Base-by-base conservation (phyloP, 108 stramenopile species). In the Cyclotella baltica region DNA sequence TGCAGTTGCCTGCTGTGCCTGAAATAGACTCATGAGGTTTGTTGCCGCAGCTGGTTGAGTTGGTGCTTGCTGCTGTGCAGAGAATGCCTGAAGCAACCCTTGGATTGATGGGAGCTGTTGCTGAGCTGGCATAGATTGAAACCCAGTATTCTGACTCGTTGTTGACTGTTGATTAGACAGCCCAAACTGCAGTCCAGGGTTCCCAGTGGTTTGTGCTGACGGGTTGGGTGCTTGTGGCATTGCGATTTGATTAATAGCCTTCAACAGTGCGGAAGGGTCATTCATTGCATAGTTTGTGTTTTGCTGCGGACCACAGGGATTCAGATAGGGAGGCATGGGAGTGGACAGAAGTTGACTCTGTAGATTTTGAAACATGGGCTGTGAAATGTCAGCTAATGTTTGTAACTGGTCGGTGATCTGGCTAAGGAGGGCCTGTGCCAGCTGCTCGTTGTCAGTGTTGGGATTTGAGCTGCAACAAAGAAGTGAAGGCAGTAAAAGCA, bases 401-500 rank as follows among this genome's bases (percentile, higher is more conserved):
- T 65, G 62, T 36, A 74, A 38, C 51, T 65, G 63, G 13, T 35
- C 35, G 15, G 73, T 53, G 28, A 74, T 74, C 53, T 74, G 73
- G 28, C 47, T 30, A 25, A 74, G 50, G 18, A 74, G 61, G 29
- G 63, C 51, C 46, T 64, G 63, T 33, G 62, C 73, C 23, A 64
- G 23, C 36, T 74, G 31, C 20, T 74, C 63, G 25, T 74, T 74
- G 13, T 53, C 27, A 43, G 15, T 33, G 36, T 27, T n/a, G 8
- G n/a, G 4, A 66, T n/a, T 25, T 16, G 40, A 66, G 25, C 31
- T 34, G 62, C 16, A 36, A 16, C 33, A 36, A 15, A 27, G 3
- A 35, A 2, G 31, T 62, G 15, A n/a, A n/a, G n/a, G n/a, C n/a
- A n/a, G 11, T 4, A n/a, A n/a, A n/a, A n/a, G n/a, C n/a, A n/a